Evolutionary conservation across 345 rosid species (phyloP), one percentile per base, ranked within the genome.

Genomic region (Eutrema heterophyllum): DNA sequence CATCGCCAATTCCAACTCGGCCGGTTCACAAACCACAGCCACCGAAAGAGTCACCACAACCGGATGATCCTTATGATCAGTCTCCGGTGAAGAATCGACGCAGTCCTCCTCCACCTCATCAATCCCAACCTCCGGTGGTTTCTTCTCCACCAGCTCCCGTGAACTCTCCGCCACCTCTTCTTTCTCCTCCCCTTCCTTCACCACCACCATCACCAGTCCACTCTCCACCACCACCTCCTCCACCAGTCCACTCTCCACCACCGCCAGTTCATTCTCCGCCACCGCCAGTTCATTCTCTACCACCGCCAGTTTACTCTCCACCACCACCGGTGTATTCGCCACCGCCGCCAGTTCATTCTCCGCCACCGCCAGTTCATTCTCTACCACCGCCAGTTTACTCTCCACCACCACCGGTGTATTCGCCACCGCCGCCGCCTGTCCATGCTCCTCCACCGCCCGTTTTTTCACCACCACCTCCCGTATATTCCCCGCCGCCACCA

Each of bases 141-240:
- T 27, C 14, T 44, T 71, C 67, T 70, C 68, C 68, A 12, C 76
- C 77, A 5, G 8, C 66, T 46, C 81, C 76, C 45, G 56, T 35
- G 3, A 49, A 52, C 21, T 71, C 84, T 9, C 83, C 84, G 4
- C 82, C 82, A 14, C 81, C 60, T 1, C 55, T 12, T 1, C 55
- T 12, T 9, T 49, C 72, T 3, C 15, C 70, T 15, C 81, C 69
- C 10, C 63, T 3, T 29, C 70, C 54, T 2, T 50, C 78, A 1
- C 36, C 74, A 14, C 71, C 71, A 36, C 70, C n/a, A n/a, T n/a
- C 55, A 0, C 57, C 58, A 9, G 59, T 35, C 0, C 32, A 66
- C 7, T 70, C 85, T 3, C 83, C 85, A 1, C 83, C 82, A 8
- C 81, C 73, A 0, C 70, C 79, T 0, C 66, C 73, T 1, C 74